Base-by-base conservation (phyloP, 768 basidiomycete genomes). In the Hygrophorus pudorinus region DNA sequence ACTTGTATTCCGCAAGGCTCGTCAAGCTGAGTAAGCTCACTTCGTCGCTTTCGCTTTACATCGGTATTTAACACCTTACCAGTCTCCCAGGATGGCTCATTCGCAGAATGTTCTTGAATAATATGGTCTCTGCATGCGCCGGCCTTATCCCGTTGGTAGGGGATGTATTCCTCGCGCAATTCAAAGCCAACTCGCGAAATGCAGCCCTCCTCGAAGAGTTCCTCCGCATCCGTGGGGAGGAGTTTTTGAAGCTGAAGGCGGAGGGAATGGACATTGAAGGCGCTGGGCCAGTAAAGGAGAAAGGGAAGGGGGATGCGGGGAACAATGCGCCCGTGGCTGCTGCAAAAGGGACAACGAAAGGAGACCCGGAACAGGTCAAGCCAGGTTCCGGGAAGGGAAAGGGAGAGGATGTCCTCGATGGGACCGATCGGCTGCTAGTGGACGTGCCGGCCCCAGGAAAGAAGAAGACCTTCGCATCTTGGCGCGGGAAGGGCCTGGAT, bases 121-220 rank as follows among this genome's bases (percentile, higher is more conserved):
- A 86, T 51, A 68, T 72, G 11, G 60, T 91, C 17, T 79, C 83
- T 8, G 78, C 76, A 4, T 68, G 66, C 0, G 66, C 85, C 10
- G 84, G 88, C 1, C 57, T 72, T 20, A 56, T 93, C 2, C 90
- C 90, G 0, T 43, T 84, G 34, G 67, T 76, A 2, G 92, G 92
- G 3, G 88, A 92, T 60, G 52, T 96, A 20, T 55, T 79, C 1
- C 62, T 92, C 29, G 89, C 85, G 1, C 61, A 75, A 2, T 94
- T 68, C 71, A 93, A 91, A 58, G 79, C 90, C 14, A 97, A 97
- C 61, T 85, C 81, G 12, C 72, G 93, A 48, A 96, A 97, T 54
- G 92, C 89, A 9, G 75, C 75, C 4, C 65, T 96, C 38, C 68
- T 97, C 38, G 89, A 93, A 56, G 88, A 91, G 59, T 91, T 76